Conservation (phyloP, 108 stramenopile genomes). For the Schizochytrium sp. region DNA sequence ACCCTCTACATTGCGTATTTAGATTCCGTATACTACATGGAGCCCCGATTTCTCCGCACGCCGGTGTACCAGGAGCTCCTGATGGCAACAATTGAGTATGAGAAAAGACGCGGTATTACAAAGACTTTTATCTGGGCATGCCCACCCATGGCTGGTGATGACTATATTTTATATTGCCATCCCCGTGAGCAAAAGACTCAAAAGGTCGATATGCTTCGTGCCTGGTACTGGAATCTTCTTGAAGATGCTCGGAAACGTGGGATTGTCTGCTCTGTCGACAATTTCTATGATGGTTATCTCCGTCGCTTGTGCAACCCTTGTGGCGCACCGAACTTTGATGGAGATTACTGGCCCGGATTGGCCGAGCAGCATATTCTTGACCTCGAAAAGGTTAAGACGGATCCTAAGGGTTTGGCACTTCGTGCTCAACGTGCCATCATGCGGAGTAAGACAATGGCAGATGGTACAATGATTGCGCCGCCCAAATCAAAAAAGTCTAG, state of each 20-base stretch:
- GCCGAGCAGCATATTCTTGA: constrained; percentile 89
- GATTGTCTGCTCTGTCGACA: constrained; percentile 79
- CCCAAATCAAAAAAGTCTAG: constrained; percentile 67
- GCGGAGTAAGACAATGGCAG: constrained; percentile 3
- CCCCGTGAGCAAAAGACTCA: constrained; percentile 84
- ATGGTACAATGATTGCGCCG: constrained; percentile 19
- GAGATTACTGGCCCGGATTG: constrained; percentile 94
- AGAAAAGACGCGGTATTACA: constrained; percentile 91
- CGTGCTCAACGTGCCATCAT: constrained; percentile 28
- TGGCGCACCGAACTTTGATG: constrained; percentile 91
- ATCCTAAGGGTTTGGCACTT: constrained; percentile 5
- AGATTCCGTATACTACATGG: constrained; percentile 93
- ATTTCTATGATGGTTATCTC: constrained; percentile 90
- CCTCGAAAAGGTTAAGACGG: constrained; percentile 65
- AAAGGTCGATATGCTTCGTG: constrained; percentile 86
- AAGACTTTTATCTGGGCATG: constrained; percentile 98
- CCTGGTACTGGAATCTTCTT: constrained; percentile 91
- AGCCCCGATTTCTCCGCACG: constrained; percentile 85
- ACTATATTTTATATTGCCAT: constrained; percentile 92
- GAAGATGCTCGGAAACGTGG: constrained; percentile 84
- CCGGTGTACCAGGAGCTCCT: constrained; percentile 89
- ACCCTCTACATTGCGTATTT: constrained; percentile 94
- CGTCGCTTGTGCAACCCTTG: neutral
- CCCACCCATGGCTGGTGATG: constrained; percentile 94
- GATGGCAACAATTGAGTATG: constrained; percentile 89